phyloP scores from a whole-genome alignment of 2,329 filamentous ascomycete genomes.

The Colletotrichum tanaceti region DNA sequence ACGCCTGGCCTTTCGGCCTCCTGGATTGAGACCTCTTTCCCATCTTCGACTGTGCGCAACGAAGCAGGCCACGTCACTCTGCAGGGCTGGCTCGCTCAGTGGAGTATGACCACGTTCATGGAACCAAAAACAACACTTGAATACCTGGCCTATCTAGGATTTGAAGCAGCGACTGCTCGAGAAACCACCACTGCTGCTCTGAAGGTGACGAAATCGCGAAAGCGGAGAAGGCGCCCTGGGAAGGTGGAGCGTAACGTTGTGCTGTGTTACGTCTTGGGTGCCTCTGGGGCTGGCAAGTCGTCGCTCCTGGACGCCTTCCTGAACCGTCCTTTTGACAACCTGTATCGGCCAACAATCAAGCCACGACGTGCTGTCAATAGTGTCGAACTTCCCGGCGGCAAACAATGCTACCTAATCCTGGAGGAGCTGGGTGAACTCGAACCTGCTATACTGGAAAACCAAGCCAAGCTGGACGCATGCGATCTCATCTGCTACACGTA shows the following conservation, averaged over 20 bases:
- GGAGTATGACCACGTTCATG: slow-evolving; percentile 99
- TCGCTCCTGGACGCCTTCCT: slow-evolving; percentile 91
- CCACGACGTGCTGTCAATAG: slow-evolving; percentile 94
- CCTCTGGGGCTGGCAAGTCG: slow-evolving; percentile 88
- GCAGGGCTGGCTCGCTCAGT: slow-evolving; percentile 97
- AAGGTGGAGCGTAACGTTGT: slow-evolving; percentile 95
- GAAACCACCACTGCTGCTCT: slow-evolving; percentile 84
- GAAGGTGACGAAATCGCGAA: slow-evolving; percentile 92
- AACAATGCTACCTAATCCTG: slow-evolving; percentile 95
- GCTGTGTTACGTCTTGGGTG: slow-evolving; percentile 90
- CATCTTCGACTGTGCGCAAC: slow-evolving; percentile 92
- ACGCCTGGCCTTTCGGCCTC: slow-evolving; percentile 89
- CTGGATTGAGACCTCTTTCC: slow-evolving; percentile 91
- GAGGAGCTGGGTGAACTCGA: slow-evolving; percentile 97
- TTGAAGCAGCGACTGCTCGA: slow-evolving; percentile 82
- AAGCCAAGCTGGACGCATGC: slow-evolving; percentile 88
- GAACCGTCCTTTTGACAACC: slow-evolving; percentile 83
- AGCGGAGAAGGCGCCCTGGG: slow-evolving; percentile 82
- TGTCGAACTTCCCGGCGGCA: slow-evolving; percentile 93
- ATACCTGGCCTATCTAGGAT: slow-evolving; percentile 95
- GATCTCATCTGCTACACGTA: slow-evolving; percentile 96
- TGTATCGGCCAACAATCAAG: slow-evolving; percentile 95
- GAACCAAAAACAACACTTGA: slow-evolving; percentile 95
- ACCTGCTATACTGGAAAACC: slow-evolving; percentile 92
- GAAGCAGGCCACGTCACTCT: slow-evolving; percentile 95